A percentile compares a stretch with the other conserved stretches of the same genome.
phyloP scores from a whole-genome alignment of 371 early-diverging fungal species.

The Thermomucor indicae-seudaticae region DNA sequence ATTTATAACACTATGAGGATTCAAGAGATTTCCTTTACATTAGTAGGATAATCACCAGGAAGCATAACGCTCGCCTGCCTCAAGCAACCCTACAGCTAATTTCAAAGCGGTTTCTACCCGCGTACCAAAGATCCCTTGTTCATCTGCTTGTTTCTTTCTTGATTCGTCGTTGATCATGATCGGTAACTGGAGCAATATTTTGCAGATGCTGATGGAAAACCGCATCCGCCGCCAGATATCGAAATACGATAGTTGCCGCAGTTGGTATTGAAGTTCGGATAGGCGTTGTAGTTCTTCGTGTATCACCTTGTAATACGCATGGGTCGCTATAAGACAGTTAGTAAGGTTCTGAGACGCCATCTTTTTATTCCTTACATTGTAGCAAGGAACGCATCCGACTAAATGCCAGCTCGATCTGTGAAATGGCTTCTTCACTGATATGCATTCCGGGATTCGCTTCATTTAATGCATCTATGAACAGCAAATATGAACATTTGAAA shows the following conservation, averaged over 20 bases:
- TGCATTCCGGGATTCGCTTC: constrained; percentile 52
- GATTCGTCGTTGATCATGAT: constrained; percentile 50
- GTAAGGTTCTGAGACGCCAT: too few relatives aligned
- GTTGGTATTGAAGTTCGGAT: constrained; percentile 56
- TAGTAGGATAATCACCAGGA: constrained; percentile 9
- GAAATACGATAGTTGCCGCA: constrained; percentile 54
- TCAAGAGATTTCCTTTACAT: too few relatives aligned
- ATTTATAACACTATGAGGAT: too few relatives aligned
- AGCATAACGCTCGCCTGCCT: constrained; percentile 51
- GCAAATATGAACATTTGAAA: background rate
- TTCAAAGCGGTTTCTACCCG: constrained; percentile 51
- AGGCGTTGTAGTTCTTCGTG: constrained; percentile 58
- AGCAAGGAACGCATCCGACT: constrained; percentile 53
- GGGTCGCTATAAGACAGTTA: constrained; percentile 54
- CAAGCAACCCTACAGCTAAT: constrained; percentile 50
- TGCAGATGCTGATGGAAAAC: constrained; percentile 52
- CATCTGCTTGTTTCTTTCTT: constrained; percentile 22
- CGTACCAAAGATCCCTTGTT: constrained; percentile 36
- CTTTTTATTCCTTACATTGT: constrained; percentile 54
- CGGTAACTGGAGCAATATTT: constrained; percentile 52
- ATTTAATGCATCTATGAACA: constrained; percentile 36
- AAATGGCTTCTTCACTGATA: constrained; percentile 59
- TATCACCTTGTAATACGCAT: constrained; percentile 57
- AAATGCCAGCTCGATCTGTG: constrained; percentile 56
- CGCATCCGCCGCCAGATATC: constrained; percentile 57